Base-by-base conservation (phyloP, 371 early-diverging fungal genomes). In the Coemansia sp. region DNA sequence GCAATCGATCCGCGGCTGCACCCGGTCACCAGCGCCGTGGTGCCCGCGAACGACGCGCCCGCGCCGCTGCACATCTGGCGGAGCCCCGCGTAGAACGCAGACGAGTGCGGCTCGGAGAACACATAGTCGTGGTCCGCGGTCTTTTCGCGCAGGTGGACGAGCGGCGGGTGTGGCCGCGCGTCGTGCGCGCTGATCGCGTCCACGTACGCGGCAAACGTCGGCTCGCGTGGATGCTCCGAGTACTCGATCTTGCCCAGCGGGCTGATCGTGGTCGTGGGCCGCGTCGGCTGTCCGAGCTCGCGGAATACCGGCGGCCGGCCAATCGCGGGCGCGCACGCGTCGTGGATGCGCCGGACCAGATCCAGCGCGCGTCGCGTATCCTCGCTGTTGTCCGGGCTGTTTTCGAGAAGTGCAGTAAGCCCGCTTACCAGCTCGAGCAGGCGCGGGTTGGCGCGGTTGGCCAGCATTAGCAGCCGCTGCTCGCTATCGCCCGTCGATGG, bases 1-100 rank as follows among this genome's bases (percentile, higher is more conserved):
- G 94, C 97, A 74, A 97, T 97, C 1, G 97, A 96, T 65, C 87
- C 95, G 67, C 83, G 86, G 71, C 96, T 93, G 69, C 93, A 92
- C 65, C 97, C 97, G 39, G 95, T 97, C 61, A 95, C 83, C 39
- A 97, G 86, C 42, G 88, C 95, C 63, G 85, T 86, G 77, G 86
- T 88, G 68, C 87, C 82, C 66, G 86, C 86, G 76, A 93, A 95
- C 11, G 94, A 83, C 50, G 91, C 80, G 74, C 97, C 96, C 30
- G 26, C 26, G 26, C 87, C 83, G 26, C 76, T 77, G 52, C 91
- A 88, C 59, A 92, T 84, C 63, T 89, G 82, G 53, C 76, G 65
- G 66, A 96, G 77, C 31, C 84, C 87, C 59, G 91, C 85, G 39
- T 95, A 83, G 80, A 91, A 95, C 38, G 77, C 77, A 36, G 70